Conservation (phyloP, 2,329 filamentous ascomycete genomes). For the Trichophyton verrucosum region DNA sequence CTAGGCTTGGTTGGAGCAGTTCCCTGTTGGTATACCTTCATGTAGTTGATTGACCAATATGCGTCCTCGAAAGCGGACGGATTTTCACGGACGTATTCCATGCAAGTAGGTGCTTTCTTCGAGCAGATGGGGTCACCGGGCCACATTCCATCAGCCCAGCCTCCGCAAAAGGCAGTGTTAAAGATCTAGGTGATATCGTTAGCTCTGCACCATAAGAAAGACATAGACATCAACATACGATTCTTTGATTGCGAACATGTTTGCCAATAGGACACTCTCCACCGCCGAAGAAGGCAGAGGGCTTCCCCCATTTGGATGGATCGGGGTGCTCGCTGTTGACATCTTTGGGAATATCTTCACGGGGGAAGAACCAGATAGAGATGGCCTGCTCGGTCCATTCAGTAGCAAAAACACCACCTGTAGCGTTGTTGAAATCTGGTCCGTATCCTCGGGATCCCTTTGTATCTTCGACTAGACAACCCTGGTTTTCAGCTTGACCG, state of each 20-base stretch:
- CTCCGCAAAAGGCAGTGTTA: conserved; percentile 72
- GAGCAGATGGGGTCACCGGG: conserved; percentile 43
- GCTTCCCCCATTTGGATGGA: conserved; percentile 55
- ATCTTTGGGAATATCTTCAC: conserved; percentile 52
- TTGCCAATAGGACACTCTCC: conserved; percentile 54
- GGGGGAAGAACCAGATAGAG: conserved; percentile 70
- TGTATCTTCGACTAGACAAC: conserved; percentile 44
- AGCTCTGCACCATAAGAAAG: background rate
- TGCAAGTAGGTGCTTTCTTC: conserved; percentile 49
- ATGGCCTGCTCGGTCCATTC: conserved; percentile 66
- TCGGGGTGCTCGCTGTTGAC: conserved; percentile 49
- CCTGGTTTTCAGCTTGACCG: conserved; percentile 37
- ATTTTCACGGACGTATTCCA: conserved; percentile 56
- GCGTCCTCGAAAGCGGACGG: conserved; percentile 56
- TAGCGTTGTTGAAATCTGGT: conserved; percentile 61
- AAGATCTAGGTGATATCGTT: conserved; percentile 27
- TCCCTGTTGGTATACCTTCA: conserved; percentile 47
- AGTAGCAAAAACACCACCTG: conserved; percentile 58
- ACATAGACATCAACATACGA: conserved; percentile 33
- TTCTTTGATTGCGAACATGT: conserved; percentile 59
- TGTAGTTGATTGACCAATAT: conserved; percentile 61
- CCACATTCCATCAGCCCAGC: conserved; percentile 66
- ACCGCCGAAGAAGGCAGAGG: conserved; percentile 51
- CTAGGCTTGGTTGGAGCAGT: conserved; percentile 29
- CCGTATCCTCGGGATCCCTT: conserved; percentile 47